Percentiles rank a stretch among this genome's conserved stretches.
phyloP scores from a whole-genome alignment of 2,329 filamentous ascomycete genomes.

The Penicillium aurantiogriseum region DNA sequence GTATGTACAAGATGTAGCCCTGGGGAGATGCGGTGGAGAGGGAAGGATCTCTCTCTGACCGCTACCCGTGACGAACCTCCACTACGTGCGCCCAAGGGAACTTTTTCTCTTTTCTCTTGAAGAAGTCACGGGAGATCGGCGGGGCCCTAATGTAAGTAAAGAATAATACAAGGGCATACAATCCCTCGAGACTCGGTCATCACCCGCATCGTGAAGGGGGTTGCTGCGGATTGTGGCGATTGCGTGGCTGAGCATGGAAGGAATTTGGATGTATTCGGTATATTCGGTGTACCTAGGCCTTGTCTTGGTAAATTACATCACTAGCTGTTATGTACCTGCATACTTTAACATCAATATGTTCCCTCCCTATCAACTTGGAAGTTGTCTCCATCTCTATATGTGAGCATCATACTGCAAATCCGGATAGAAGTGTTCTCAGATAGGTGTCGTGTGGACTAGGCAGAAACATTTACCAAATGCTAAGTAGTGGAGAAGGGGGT shows the following conservation, averaged over 20 bases:
- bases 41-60: not conserved
- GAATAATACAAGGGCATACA: no score
- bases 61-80: not conserved
- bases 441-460: not conserved
- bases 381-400: not conserved
- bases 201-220: no score
- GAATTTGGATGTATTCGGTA: no score
- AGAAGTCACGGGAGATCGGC: not conserved
- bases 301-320: no score
- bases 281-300: no score
- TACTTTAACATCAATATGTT: not conserved
- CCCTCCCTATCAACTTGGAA: not conserved
- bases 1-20: not conserved
- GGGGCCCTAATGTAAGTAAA: no score
- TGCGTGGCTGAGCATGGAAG: not conserved
- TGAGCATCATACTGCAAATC: not conserved
- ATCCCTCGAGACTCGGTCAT: no score
- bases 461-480: not conserved
- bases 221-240: not conserved
- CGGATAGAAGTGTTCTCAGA: not conserved
- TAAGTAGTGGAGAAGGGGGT: not conserved
- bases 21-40: not conserved
- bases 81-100: not conserved
- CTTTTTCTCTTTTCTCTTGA: not conserved
- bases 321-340: not conserved